A percentile compares a stretch with the other conserved stretches of the same genome.
These are phyloP conservation scores for Emericellopsis atlantica DNA, from an alignment of 2,329 filamentous ascomycete genomes.

Conservation along the genomic window DNA sequence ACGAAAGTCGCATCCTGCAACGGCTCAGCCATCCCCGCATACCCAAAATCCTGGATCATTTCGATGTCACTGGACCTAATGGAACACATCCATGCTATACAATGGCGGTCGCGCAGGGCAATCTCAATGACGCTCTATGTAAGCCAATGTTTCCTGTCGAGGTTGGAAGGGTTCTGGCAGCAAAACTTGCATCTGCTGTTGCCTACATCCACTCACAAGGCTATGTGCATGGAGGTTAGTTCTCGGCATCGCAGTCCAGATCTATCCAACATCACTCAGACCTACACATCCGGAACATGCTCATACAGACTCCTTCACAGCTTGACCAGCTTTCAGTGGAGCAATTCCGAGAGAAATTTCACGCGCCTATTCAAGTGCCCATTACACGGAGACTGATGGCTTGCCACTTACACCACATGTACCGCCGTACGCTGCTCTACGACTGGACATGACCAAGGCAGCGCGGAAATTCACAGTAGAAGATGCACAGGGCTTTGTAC, in stretches of 20 bases:
- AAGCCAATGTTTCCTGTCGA: constrained; percentile 8
- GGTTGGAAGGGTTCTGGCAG: constrained; percentile 9
- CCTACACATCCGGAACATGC: constrained; percentile 10
- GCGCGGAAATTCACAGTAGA: constrained; percentile 12
- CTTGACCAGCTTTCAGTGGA: constrained; percentile 14
- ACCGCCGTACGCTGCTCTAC: constrained; percentile 11
- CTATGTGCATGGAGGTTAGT: constrained; percentile 7
- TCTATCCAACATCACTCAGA: constrained; percentile 1
- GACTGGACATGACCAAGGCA: constrained; percentile 12
- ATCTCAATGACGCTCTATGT: constrained; percentile 7
- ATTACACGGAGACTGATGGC: constrained; percentile 10
- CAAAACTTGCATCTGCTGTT: constrained; percentile 13
- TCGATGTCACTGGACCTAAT: constrained; percentile 15
- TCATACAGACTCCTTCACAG: constrained; percentile 12
- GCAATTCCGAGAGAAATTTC: constrained; percentile 16
- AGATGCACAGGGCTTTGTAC: constrained; percentile 12
- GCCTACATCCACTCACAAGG: constrained; percentile 14
- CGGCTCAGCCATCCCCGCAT: neutral
- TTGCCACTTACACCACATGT: constrained; percentile 11
- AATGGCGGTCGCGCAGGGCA: constrained; percentile 5
- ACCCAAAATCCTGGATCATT: constrained; percentile 11
- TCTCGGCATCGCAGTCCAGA: too few species aligned
- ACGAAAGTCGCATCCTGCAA: too few species aligned
- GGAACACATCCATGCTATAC: constrained; percentile 16
- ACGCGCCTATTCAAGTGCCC: constrained; percentile 12